These are phyloP conservation scores for Endocladia muricata DNA, from an alignment of 31 red algal genomes.

Conservation along the genomic window DNA sequence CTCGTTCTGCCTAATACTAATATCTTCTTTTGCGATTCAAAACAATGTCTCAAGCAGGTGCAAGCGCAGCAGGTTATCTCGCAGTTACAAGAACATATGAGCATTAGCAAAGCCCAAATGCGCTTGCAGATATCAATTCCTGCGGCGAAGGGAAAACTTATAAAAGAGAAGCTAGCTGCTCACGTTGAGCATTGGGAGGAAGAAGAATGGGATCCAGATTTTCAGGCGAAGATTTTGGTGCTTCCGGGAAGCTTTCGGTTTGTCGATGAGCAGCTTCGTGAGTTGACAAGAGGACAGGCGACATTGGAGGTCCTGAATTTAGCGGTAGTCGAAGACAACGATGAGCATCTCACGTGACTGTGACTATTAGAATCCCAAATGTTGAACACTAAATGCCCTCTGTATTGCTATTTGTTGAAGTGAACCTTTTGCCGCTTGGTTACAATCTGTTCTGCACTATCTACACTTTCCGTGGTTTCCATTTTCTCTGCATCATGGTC, in stretches of 20 bases:
- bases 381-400: background rate
- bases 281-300: conserved; percentile 61
- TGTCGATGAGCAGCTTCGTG: conserved; percentile 73
- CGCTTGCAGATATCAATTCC: conserved; percentile 70
- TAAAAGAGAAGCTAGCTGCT: conserved; percentile 63
- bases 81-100: conserved; percentile 75
- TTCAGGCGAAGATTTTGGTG: conserved; percentile 61
- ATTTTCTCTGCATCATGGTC: background rate
- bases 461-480: background rate
- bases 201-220: conserved; percentile 67
- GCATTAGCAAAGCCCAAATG: conserved; percentile 89
- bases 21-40: background rate
- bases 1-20: background rate
- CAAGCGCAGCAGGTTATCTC: conserved; percentile 89
- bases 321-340: conserved; percentile 82
- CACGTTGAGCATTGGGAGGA: conserved; percentile 62
- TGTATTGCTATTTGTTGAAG: background rate
- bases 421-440: background rate
- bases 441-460: background rate
- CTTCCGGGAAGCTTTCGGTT: conserved; percentile 85
- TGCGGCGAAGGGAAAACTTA: conserved; percentile 42
- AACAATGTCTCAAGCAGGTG: conserved; percentile 7
- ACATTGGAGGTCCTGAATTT: conserved; percentile 85
- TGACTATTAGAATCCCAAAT: background rate
- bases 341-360: conserved; percentile 60